Base-by-base conservation (phyloP, 2,329 filamentous ascomycete genomes). In the Beauveria scarabaeidicola region DNA sequence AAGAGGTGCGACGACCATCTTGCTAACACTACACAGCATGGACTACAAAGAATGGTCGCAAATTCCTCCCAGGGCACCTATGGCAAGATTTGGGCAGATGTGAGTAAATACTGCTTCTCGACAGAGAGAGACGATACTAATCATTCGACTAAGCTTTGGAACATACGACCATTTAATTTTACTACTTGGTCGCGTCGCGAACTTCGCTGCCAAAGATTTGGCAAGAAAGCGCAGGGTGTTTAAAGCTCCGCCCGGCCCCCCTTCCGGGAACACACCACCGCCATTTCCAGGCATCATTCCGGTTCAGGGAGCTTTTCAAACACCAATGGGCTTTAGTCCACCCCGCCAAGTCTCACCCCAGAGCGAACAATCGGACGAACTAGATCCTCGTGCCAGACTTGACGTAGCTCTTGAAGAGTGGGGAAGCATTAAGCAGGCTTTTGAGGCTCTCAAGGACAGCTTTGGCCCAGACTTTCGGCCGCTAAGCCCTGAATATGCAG, bases 101-200 rank as follows among this genome's bases (percentile, higher is more conserved):
- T 87, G 74, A 76, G 83, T 53, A n/a, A 21, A 17, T 9, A n/a
- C 25, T 27, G 40, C 23, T 27, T 2, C 11, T 5, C 8, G 17
- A 48, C 5, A 10, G 3, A 8, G 15, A 11, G 19, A 48, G 9
- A 9, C 32, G 13, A 48, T 56, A 27, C 53, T 56, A 56, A 56
- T 23, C 2, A 5, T n/a, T 41, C 15, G 17, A 3, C 10, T 15
- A 58, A 86, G 93, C 25, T 95, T 93, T 67, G 94, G 91, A 43
- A 91, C 91, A 0, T 91, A 90, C 64, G 94, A 99, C 69, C 91
- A 97, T 70, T 75, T 97, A 5, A 81, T 95, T 48, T 80, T 97
- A 4, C 76, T 97, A 1, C 80, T 97, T 25, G 91, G 86, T 9
- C 86, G 94, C 2, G 78, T 96, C 15, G 83, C 88, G 58, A 85